phyloP scores from a whole-genome alignment of 176 grass and related monocot genomes.

The Miscanthus lutarioriparius region DNA sequence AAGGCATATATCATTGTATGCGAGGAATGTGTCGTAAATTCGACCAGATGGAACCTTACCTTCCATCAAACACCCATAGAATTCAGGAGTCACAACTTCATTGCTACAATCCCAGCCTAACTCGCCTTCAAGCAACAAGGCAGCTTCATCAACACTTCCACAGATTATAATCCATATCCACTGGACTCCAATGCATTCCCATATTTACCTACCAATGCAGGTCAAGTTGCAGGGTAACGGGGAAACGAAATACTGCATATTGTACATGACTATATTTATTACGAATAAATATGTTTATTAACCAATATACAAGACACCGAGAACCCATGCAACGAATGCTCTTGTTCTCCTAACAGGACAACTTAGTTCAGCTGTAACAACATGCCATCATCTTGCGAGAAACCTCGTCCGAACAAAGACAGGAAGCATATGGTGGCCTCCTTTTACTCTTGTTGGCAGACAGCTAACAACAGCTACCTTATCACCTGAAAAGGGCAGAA shows the following conservation, averaged over 20 bases:
- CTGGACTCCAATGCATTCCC: background rate
- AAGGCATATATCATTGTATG: background rate
- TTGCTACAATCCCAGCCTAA: background rate
- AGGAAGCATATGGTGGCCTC: conserved; percentile 13
- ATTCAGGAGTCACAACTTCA: background rate
- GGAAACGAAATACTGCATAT: background rate
- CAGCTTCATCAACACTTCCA: background rate
- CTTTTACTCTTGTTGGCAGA: conserved; percentile 38
- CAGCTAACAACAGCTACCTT: conserved; percentile 27
- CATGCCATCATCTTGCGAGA: conserved; percentile 14
- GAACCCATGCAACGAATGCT: conserved; percentile 24
- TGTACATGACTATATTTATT: conserved; percentile 42
- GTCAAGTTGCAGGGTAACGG: background rate
- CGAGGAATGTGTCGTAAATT: background rate
- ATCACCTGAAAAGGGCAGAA: conserved; percentile 27
- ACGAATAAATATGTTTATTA: conserved; percentile 13
- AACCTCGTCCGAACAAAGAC: conserved; percentile 19
- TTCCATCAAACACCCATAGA: background rate
- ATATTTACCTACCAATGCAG: conserved; percentile 12
- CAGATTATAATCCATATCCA: background rate
- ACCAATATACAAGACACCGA: conserved; percentile 44
- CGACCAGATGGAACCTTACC: background rate
- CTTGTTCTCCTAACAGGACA: conserved; percentile 17
- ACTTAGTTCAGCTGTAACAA: conserved; percentile 36
- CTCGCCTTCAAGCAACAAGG: background rate